phyloP scores from a whole-genome alignment of 768 basidiomycete species.

The Naganishia vaughanmartiniae region DNA sequence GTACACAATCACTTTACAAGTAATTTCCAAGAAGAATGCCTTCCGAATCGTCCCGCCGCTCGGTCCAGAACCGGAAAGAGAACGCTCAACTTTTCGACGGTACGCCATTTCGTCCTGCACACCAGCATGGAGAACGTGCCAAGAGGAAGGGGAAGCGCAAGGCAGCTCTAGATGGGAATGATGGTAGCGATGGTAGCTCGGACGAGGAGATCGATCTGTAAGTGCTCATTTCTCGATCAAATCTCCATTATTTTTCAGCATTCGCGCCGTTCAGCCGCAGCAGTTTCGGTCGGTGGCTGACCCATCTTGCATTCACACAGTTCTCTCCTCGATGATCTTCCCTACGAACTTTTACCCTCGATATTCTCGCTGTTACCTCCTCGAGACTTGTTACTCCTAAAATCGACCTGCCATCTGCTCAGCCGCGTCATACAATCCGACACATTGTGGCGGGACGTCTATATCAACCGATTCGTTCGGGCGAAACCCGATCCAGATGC shows the following conservation, averaged over 20 bases:
- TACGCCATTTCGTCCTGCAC: constrained; percentile 12
- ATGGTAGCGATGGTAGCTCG: constrained; percentile 4
- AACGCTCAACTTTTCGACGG: constrained; percentile 6
- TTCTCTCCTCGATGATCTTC: constrained; percentile 21
- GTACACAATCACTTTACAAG: neutral
- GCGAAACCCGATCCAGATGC: neutral
- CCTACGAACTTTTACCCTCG: constrained; percentile 24
- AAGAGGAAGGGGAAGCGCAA: constrained; percentile 22
- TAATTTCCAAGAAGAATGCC: neutral
- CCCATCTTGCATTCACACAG: neutral
- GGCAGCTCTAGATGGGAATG: neutral
- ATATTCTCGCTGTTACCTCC: constrained; percentile 31
- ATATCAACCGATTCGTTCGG: constrained; percentile 42
- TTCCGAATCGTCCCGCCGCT: constrained; percentile 7
- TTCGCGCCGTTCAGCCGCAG: neutral
- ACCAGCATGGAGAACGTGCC: constrained; percentile 19
- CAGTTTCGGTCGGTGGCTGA: neutral
- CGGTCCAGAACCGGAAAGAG: neutral
- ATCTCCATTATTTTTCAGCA: neutral
- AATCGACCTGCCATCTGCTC: constrained; percentile 34
- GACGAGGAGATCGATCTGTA: constrained; percentile 1
- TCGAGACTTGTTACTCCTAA: constrained; percentile 19
- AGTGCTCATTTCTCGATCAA: neutral
- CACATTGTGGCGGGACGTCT: constrained; percentile 44
- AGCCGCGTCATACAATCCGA: constrained; percentile 39